These are phyloP conservation scores for Alternaria hordeiaustralica DNA, from an alignment of 2,329 filamentous ascomycete species.

Conservation along the genomic window DNA sequence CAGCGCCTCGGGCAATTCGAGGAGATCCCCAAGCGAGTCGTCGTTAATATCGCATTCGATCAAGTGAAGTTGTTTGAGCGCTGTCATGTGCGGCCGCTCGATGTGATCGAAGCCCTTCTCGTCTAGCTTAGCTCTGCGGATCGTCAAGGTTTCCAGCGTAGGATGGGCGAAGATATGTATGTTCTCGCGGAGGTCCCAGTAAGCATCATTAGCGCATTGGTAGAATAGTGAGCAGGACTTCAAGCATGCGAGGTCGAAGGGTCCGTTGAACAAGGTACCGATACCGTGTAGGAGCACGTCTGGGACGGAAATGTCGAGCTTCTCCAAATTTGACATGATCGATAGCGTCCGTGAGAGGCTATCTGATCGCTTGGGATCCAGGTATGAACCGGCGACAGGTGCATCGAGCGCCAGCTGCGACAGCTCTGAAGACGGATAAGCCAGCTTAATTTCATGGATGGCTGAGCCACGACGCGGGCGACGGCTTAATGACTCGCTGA, in stretches of 20 bases:
- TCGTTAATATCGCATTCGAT: slow-evolving; percentile 46
- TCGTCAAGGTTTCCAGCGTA: slow-evolving; percentile 34
- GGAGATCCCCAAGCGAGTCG: slow-evolving; percentile 37
- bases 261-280: slow-evolving; percentile 42
- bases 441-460: slow-evolving; percentile 40
- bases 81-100: slow-evolving; percentile 38
- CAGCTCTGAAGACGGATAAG: slow-evolving; percentile 40
- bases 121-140: slow-evolving; percentile 38
- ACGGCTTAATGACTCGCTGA: slow-evolving; percentile 41
- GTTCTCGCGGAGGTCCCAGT: slow-evolving; percentile 44
- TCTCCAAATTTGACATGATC: slow-evolving; percentile 43
- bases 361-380: slow-evolving; percentile 34
- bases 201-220: slow-evolving; percentile 39
- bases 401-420: slow-evolving; percentile 38
- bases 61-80: slow-evolving; percentile 34
- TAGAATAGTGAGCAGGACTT: slow-evolving; percentile 42
- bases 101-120: slow-evolving; percentile 41
- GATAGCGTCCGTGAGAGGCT: slow-evolving; percentile 40
- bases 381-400: slow-evolving; percentile 33
- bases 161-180: slow-evolving; percentile 46
- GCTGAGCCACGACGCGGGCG: slow-evolving; percentile 41
- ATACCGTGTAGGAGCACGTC: slow-evolving; percentile 39
- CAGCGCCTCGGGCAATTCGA: slow-evolving; percentile 39
- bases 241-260: slow-evolving; percentile 41
- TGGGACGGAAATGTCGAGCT: slow-evolving; percentile 41